Evolutionary conservation across 306 rosid genomes (phyloP).

Genomic region (Quercus mongolica): DNA sequence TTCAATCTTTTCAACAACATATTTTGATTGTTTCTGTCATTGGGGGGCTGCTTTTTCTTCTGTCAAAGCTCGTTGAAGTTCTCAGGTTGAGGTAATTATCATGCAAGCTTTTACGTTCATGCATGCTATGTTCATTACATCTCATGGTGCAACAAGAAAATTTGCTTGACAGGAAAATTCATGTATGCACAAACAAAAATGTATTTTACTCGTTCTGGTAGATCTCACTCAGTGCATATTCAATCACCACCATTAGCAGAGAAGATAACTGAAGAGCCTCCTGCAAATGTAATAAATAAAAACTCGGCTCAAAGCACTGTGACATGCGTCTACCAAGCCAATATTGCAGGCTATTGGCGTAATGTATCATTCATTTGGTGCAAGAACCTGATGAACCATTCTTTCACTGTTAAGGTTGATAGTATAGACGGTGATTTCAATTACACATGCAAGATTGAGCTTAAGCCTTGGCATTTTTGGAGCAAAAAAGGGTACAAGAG

Average conservation of each 20-base stretch:
- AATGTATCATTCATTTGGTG: conserved; percentile 66
- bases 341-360: conserved; percentile 57
- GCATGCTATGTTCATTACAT: too few relatives aligned
- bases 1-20: background rate
- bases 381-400: conserved; percentile 65
- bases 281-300: conserved; percentile 31
- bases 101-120: too few relatives aligned
- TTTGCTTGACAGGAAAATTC: too few relatives aligned
- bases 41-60: too few relatives aligned
- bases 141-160: too few relatives aligned
- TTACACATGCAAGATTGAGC: conserved; percentile 62
- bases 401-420: conserved; percentile 53
- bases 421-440: conserved; percentile 48
- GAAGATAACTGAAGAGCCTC: conserved; percentile 65
- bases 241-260: conserved; percentile 45
- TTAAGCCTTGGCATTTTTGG: conserved; percentile 89
- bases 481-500: conserved; percentile 77
- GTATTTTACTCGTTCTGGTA: conserved; percentile 46
- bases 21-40: background rate
- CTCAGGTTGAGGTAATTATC: too few relatives aligned
- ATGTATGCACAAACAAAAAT: conserved; percentile 15
- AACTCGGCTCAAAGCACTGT: conserved; percentile 69
- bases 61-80: too few relatives aligned
- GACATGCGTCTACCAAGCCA: conserved; percentile 60
- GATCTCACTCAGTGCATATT: conserved; percentile 42